phyloP scores from a whole-genome alignment of 768 basidiomycete genomes.

The Collybia sordida region DNA sequence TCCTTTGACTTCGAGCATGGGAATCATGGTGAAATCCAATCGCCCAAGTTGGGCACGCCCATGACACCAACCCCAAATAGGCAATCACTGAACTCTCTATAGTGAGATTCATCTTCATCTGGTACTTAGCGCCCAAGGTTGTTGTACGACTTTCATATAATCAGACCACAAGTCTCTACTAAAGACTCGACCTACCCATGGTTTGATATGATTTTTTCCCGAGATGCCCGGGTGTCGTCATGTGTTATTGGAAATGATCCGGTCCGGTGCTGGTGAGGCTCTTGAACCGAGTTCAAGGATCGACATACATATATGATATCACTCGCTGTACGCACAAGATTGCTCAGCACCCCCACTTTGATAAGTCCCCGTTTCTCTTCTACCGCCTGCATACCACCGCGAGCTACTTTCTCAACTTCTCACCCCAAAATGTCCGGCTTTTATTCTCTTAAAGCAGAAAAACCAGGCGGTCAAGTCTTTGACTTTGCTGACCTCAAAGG shows the following conservation, averaged over 20 bases:
- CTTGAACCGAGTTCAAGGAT: neutral
- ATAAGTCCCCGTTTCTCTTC: neutral
- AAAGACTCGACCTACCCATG: too few relatives aligned
- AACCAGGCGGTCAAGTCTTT: slow-evolving; percentile 52
- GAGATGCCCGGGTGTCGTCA: slow-evolving; percentile 2
- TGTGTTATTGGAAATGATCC: neutral
- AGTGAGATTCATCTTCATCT: too few relatives aligned
- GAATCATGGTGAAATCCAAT: too few relatives aligned
- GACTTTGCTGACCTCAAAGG: slow-evolving; percentile 72
- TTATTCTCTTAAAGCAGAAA: slow-evolving; percentile 67
- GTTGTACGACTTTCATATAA: too few relatives aligned
- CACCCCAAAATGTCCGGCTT: slow-evolving; percentile 37
- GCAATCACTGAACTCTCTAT: too few relatives aligned
- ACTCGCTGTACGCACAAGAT: slow-evolving; percentile 25
- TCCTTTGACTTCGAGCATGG: too few relatives aligned
- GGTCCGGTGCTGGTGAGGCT: too few relatives aligned
- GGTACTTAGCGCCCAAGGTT: too few relatives aligned
- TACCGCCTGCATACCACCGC: neutral
- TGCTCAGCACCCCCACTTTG: slow-evolving; percentile 22
- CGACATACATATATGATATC: slow-evolving; percentile 7
- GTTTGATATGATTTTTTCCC: neutral
- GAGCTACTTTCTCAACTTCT: slow-evolving; percentile 5
- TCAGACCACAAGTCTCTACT: too few relatives aligned
- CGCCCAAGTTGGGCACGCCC: too few relatives aligned
- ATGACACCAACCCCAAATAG: too few relatives aligned